Conservation (phyloP, 768 basidiomycete genomes). For the Lactarius hatsudake region DNA sequence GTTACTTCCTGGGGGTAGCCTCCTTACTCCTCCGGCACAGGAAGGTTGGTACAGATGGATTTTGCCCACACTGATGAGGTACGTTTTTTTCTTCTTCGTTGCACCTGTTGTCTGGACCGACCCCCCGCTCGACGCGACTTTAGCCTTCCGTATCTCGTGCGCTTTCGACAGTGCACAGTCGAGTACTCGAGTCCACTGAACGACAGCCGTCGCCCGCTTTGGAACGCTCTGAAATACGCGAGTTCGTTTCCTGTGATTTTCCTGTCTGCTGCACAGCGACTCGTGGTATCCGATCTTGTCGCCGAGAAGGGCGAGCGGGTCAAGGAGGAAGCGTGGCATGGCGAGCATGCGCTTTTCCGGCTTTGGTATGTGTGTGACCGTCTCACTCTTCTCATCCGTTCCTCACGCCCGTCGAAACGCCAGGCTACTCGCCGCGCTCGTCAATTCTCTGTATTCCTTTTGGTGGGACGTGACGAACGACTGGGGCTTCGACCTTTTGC, state of each 20-base stretch:
- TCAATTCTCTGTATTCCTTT: constrained; percentile 94
- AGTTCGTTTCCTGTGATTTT: constrained; percentile 96
- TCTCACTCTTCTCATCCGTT: background rate
- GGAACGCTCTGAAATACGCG: constrained; percentile 95
- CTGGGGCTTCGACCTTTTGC: constrained; percentile 87
- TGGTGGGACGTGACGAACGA: constrained; percentile 99
- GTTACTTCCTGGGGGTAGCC: constrained; percentile 80
- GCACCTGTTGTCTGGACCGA: background rate
- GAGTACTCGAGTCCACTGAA: constrained; percentile 70
- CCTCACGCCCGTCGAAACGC: background rate
- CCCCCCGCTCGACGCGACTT: constrained; percentile 16
- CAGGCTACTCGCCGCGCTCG: constrained; percentile 78
- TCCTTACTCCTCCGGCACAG: constrained; percentile 59
- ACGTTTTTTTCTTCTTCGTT: constrained; percentile 25
- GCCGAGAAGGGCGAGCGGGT: constrained; percentile 46
- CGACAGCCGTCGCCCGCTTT: constrained; percentile 67
- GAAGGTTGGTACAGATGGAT: constrained; percentile 71
- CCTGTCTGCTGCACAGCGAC: constrained; percentile 85
- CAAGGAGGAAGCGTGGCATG: constrained; percentile 57
- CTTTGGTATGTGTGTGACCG: constrained; percentile 57
- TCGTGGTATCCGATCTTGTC: constrained; percentile 59
- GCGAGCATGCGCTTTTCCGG: constrained; percentile 75
- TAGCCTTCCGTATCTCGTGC: constrained; percentile 86
- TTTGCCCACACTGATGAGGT: constrained; percentile 87
- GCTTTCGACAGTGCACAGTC: constrained; percentile 90